phyloP scores from a whole-genome alignment of 306 rosid genomes.

The Trichosanthes cucumerina region DNA sequence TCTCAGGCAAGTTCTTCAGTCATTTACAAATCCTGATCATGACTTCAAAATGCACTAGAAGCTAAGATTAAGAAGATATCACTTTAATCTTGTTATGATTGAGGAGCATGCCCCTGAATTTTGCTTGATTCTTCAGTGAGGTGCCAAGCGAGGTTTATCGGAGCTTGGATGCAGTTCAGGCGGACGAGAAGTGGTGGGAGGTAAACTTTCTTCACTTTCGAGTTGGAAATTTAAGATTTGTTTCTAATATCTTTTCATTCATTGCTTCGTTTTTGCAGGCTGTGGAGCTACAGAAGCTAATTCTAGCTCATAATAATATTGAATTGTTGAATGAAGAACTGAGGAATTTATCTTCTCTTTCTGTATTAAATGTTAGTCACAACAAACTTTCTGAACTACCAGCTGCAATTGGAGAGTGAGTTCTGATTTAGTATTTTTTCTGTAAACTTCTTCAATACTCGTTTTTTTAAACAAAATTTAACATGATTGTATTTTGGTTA shows the following conservation, averaged over 20 bases:
- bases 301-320: slow-evolving; percentile 76
- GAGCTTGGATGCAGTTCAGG: slow-evolving; percentile 46
- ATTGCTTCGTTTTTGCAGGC: slow-evolving; percentile 38
- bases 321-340: slow-evolving; percentile 54
- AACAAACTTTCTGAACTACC: slow-evolving; percentile 69
- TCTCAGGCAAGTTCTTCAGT: slow-evolving; percentile 35
- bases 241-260: neutral
- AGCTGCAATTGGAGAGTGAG: slow-evolving; percentile 89
- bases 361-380: slow-evolving; percentile 73
- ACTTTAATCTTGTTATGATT: neutral
- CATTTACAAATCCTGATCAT: neutral
- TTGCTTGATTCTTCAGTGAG: slow-evolving; percentile 29
- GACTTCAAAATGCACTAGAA: neutral
- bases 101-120: neutral
- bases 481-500: neutral
- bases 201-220: slow-evolving; percentile 20
- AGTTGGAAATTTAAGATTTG: neutral
- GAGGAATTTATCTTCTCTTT: slow-evolving; percentile 47
- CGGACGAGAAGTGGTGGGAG: slow-evolving; percentile 96
- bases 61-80: neutral
- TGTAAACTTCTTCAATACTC: neutral
- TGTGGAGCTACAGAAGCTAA: slow-evolving; percentile 83
- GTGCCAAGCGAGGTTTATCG: slow-evolving; percentile 76
- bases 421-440: slow-evolving; percentile 5
- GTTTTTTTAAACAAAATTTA: neutral